phyloP scores from a whole-genome alignment of 768 basidiomycete genomes.

The Pulveroboletus sp. region DNA sequence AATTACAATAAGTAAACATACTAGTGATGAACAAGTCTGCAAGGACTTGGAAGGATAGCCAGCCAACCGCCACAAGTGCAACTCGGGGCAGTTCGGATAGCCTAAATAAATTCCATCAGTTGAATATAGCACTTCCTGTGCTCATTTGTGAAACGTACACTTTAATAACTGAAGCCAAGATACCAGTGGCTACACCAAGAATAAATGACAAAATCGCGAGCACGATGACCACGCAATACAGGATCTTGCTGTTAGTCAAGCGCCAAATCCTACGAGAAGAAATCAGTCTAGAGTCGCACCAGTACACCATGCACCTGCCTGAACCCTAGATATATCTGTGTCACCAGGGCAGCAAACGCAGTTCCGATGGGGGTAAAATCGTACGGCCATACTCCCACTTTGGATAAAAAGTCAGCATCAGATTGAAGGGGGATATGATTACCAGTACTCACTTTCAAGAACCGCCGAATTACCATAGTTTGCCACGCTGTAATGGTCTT shows the following conservation, averaged over 20 bases:
- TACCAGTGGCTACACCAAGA: constrained; percentile 42
- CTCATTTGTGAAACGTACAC: constrained; percentile 28
- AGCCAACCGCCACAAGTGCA: constrained; percentile 42
- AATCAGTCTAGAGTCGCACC: neutral
- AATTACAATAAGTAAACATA: constrained; percentile 9
- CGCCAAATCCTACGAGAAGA: constrained; percentile 9
- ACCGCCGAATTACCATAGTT: constrained; percentile 11
- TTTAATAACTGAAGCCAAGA: constrained; percentile 40
- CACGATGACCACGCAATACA: constrained; percentile 35
- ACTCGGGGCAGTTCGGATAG: constrained; percentile 40
- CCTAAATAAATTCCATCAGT: constrained; percentile 21
- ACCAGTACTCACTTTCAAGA: constrained; percentile 4
- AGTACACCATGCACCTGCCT: constrained; percentile 30
- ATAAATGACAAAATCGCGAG: constrained; percentile 40
- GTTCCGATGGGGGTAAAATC: constrained; percentile 49
- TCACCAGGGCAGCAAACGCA: constrained; percentile 44
- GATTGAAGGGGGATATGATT: neutral
- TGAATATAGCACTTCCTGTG: neutral
- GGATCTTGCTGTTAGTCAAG: constrained; percentile 9
- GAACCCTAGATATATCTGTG: constrained; percentile 46
- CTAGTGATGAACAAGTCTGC: constrained; percentile 45
- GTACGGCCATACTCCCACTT: constrained; percentile 47
- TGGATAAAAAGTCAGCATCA: neutral
- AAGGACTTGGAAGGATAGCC: constrained; percentile 45
- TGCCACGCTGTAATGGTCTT: constrained; percentile 1